Base-by-base conservation (phyloP, 1,284 basidiomycete species). In the Phellopilus nigrolimitatus region DNA sequence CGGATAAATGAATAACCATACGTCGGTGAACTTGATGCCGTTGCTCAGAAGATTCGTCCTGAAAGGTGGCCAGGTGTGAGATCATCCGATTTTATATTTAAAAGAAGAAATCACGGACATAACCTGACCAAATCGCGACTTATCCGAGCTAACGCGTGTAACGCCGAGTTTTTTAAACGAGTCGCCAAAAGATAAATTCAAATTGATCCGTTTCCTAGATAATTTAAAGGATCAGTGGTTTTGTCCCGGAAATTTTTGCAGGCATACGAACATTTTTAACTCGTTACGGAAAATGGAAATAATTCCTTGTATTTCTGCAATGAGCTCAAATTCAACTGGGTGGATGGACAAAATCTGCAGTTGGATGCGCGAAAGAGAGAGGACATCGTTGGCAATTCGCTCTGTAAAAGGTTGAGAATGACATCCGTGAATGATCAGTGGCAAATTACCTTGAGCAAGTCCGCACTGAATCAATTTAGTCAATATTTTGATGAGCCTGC, bases 361-460 rank as follows among this genome's bases (percentile, higher is more conserved):
- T 54, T 71, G 70, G 38, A 73, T 66, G 28, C 68, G 59, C 7
- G 69, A 70, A 10, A 73, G 57, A 6, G 69, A 69, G 13, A 71
- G 60, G 5, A 71, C 67, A 51, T 73, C 71, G 49, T 71, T 70
- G 31, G 65, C 65, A 43, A 72, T 71, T 30, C 69, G 61, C 54
- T 70, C 69, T 57, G 31, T n/a, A 25, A 19, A 19, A 15, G 10
- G 10, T 10, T 36, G 13, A 49, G 15, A 7, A 37, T 37, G 8
- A 7, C n/a, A 17, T n/a, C 15, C 10, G 3, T 33, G 19, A 22
- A 19, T 3, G 13, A 28, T 9, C 13, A 27, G n/a, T 25, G 8
- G n/a, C 21, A 8, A 44, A 1, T 27, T 36, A 57, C 56, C 56
- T 59, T 72, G 70, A 10, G 67, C 60, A 19, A 70, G 56, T 25